phyloP scores from a whole-genome alignment of 2,329 filamentous ascomycete genomes.

The Mycosphaerella arachidis region DNA sequence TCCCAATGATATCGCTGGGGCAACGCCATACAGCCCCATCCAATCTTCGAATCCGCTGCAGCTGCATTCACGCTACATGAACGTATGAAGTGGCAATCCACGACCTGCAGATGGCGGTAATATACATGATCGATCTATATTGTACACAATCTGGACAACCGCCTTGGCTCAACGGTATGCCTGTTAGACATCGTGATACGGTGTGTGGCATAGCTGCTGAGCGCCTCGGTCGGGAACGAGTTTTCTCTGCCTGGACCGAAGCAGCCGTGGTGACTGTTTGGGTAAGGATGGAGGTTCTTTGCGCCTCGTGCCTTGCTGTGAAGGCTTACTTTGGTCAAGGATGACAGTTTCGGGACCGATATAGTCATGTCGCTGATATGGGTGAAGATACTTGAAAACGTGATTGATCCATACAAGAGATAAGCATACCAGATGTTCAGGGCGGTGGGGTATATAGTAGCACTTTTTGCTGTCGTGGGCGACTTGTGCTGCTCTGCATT shows the following conservation, averaged over 20 bases:
- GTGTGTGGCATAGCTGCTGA: background rate
- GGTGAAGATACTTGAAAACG: background rate
- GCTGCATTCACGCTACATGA: too few species aligned
- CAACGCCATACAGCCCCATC: too few species aligned
- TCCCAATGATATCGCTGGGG: too few species aligned
- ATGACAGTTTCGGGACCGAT: too few species aligned
- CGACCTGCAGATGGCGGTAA: background rate
- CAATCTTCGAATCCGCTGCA: too few species aligned
- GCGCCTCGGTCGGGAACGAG: background rate
- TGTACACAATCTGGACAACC: background rate
- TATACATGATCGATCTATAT: background rate
- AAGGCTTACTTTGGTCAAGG: too few species aligned
- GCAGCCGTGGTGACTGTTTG: too few species aligned
- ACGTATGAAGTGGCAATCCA: background rate
- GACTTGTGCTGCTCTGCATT: background rate
- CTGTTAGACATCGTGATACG: background rate
- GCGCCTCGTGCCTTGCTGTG: too few species aligned
- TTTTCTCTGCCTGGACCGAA: background rate
- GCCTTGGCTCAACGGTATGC: background rate
- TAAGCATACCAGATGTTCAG: background rate
- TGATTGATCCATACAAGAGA: background rate
- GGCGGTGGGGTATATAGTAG: background rate
- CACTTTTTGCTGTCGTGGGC: background rate
- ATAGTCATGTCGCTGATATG: too few species aligned
- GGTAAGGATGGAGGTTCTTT: too few species aligned